Base-by-base conservation (phyloP, 2,329 filamentous ascomycete species). In the Exophiala calicioides region DNA sequence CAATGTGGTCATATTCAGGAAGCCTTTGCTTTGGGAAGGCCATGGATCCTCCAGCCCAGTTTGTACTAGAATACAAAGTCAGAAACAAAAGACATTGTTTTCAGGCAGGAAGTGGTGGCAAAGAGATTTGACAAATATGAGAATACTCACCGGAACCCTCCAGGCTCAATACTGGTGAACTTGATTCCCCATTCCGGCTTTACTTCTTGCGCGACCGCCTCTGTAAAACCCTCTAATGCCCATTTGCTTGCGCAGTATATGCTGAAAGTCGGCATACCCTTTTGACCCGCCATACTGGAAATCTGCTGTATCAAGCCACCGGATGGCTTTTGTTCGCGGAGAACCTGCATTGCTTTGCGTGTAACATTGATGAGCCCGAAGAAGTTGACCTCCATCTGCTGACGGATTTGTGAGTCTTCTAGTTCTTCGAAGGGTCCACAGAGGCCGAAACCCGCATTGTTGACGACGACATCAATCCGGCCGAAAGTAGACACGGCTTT, bases 361-460 rank as follows among this genome's bases (percentile, higher is more conserved):
- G 78, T 81, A 1, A 81, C 73, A 33, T 76, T 68, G 3, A 82
- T 60, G 1, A 80, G 62, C 3, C 80, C 80, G 45, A 78, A 80
- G 58, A 82, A 77, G 56, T 84, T 83, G 49, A 78, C 72, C 38
- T 84, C 76, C 62, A 83, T 73, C 56, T 82, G 75, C 2, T 61
- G 69, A 2, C 73, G 68, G 31, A 78, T 73, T 21, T 79, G 69
- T 2, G 68, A 58, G 1, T 79, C 68, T 1, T 66, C 65, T 2
- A 77, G 60, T 5, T 75, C 73, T 57, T 84, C 80, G 36, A 81
- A 73, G 37, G 74, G 70, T 8, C 74, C 76, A 4, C 64, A 58
- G 1, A 79, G 64, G n/a, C 76, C 75, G 49, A 80, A 82, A 2
- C 79, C 81, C 3, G 79, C 79, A 37, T 82, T 82, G 65, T 82